Evolutionary conservation across 495 filamentous ascomycete genomes (phyloP), one percentile per base, ranked within the genome.

Genomic region (Geoglossum glabrum): DNA sequence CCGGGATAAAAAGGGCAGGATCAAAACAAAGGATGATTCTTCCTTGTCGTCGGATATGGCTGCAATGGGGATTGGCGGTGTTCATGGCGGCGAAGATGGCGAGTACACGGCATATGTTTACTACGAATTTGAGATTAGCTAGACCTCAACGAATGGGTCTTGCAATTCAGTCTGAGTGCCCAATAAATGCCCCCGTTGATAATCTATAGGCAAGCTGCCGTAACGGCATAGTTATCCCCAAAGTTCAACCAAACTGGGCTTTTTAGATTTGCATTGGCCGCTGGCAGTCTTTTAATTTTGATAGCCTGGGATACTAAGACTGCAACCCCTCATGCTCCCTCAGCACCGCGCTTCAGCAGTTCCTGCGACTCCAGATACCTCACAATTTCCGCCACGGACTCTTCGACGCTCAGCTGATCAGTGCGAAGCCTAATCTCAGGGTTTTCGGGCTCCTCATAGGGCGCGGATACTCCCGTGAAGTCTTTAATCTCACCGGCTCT

Each of bases 91-190:
- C 1, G 67, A 71, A 30, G 81, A 79, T 49, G 78, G 79, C 60
- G 92, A 95, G 65, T 98, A 96, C 72, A 87, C 87, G 58, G 81
- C 92, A 30, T 98, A 93, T 72, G 93, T 96, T 67, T 96, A 87
- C 72, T 98, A 96, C 71, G 87, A 95, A 63, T 89, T 96, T 67
- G 84, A 88, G 66, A 83, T 93, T 66, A 56, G 60, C 23, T 60
- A 59, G 49, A 56, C 31, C 33, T 56, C 27, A 17, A 38, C 25
- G 54, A n/a, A 27, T 10, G 23, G 13, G 54, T 9, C 11, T 52
- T 52, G 49, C 49, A 31, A 52, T 31, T 27, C 49, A 13, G 49
- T 26, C 17, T 28, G 17, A 5, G 25, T 52, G 26, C 19, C 28
- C 49, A 5, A 26, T 10, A 5, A 19, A 2, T 52, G 23, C 30